Conservation (phyloP, 306 rosid species). For the Coriaria nepalensis region DNA sequence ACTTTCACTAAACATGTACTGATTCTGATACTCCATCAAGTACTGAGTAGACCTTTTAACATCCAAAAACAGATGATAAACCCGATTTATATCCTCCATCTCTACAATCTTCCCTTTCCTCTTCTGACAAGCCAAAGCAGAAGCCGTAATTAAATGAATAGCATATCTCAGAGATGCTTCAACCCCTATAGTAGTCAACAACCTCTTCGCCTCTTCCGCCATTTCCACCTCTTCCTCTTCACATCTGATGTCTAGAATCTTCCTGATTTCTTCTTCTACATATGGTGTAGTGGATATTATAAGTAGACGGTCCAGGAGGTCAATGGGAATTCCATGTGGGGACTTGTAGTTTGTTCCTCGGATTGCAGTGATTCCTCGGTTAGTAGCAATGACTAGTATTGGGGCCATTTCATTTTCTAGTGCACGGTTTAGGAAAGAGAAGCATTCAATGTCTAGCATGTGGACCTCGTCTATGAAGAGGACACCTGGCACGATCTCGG, state of each 20-base stretch:
- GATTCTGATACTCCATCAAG: constrained; percentile 86
- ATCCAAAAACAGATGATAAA: constrained; percentile 85
- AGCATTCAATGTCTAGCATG: constrained; percentile 97
- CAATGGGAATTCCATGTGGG: constrained; percentile 90
- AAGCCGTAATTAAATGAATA: constrained; percentile 78
- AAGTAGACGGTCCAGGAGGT: constrained; percentile 86
- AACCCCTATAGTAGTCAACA: constrained; percentile 83
- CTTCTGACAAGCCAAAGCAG: constrained; percentile 78
- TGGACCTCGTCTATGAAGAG: constrained; percentile 95
- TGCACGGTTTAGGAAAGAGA: constrained; percentile 85
- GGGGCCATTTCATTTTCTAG: constrained; percentile 98
- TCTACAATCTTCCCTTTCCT: constrained; percentile 78
- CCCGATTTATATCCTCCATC: constrained; percentile 82
- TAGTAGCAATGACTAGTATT: constrained; percentile 84
- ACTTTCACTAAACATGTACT: constrained; percentile 77
- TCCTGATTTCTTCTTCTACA: constrained; percentile 61
- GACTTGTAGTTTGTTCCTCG: constrained; percentile 93
- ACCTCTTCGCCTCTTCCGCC: constrained; percentile 69
- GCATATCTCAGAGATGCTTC: constrained; percentile 93
- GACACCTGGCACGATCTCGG: constrained; percentile 93
- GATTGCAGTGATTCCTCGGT: constrained; percentile 88
- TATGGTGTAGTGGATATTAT: constrained; percentile 88
- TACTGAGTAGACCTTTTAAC: constrained; percentile 94
- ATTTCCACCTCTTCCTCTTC: constrained; percentile 95
- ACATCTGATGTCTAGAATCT: constrained; percentile 77